phyloP scores from a whole-genome alignment of 345 rosid species.

The Gossypium bickii region DNA sequence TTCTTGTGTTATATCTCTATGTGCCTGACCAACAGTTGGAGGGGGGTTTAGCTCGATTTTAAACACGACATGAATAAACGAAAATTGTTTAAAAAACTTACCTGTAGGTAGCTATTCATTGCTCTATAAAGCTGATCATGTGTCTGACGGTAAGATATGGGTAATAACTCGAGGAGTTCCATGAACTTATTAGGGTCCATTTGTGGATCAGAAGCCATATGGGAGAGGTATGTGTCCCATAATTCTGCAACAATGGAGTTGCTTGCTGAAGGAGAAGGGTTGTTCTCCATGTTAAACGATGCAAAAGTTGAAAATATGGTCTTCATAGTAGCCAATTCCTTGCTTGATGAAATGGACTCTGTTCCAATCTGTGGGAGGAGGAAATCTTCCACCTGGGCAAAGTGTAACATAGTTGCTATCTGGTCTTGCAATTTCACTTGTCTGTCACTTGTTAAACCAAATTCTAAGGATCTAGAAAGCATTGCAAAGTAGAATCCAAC shows the following conservation, averaged over 20 bases:
- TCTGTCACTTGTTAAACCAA: conserved; percentile 26
- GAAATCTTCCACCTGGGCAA: conserved; percentile 50
- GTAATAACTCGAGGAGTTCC: conserved; percentile 55
- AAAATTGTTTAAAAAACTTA: conserved; percentile 13
- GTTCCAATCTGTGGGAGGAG: conserved; percentile 35
- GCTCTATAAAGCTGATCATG: conserved; percentile 73
- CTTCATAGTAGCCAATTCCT: conserved; percentile 54
- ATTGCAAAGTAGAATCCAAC: conserved; percentile 67
- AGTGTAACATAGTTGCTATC: conserved; percentile 45
- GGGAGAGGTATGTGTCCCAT: conserved; percentile 59
- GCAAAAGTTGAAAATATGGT: conserved; percentile 46
- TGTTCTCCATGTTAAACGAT: conserved; percentile 28
- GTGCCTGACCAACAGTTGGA: conserved; percentile 37
- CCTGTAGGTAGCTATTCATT: conserved; percentile 56
- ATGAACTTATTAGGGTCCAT: conserved; percentile 43
- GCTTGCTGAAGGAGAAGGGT: conserved; percentile 33
- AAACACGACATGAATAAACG: background rate
- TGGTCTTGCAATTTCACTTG: conserved; percentile 48
- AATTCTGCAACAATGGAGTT: conserved; percentile 48
- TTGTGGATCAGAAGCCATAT: conserved; percentile 39
- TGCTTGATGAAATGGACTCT: conserved; percentile 36
- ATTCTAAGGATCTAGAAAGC: conserved; percentile 41
- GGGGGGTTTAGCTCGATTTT: background rate
- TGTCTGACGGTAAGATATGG: conserved; percentile 48
- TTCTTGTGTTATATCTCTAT: conserved; percentile 48